Percentiles rank a stretch among this genome's conserved stretches.
These are phyloP conservation scores for Tuber magnatum DNA, from an alignment of 495 filamentous ascomycete genomes.

Conservation along the genomic window DNA sequence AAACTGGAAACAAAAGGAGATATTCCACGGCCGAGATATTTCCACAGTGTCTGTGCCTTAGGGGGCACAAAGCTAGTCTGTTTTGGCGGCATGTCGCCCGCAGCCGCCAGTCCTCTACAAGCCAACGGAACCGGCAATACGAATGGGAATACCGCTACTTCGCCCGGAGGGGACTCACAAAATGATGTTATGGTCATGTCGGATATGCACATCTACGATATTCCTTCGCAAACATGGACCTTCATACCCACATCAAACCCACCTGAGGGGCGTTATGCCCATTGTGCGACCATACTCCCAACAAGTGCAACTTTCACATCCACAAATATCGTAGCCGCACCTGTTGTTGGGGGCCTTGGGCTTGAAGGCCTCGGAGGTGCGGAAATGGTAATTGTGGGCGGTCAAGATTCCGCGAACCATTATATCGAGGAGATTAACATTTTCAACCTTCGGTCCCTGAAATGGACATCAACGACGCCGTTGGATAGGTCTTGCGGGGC, in stretches of 20 bases:
- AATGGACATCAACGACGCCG: slow-evolving; percentile 81
- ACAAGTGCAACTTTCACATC: slow-evolving; percentile 82
- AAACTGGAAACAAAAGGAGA: slow-evolving; percentile 79
- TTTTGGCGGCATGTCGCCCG: slow-evolving; percentile 94
- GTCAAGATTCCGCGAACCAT: slow-evolving; percentile 93
- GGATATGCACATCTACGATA: slow-evolving; percentile 93
- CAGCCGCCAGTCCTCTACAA: slow-evolving; percentile 44
- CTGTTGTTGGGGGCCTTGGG: slow-evolving; percentile 54
- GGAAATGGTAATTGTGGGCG: slow-evolving; percentile 95
- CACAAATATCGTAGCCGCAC: slow-evolving; percentile 26
- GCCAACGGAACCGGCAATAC: slow-evolving; percentile 31
- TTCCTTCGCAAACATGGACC: slow-evolving; percentile 76
- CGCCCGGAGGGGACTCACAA: slow-evolving; percentile 57
- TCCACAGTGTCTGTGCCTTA: slow-evolving; percentile 87
- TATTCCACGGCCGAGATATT: slow-evolving; percentile 83
- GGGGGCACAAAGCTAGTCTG: slow-evolving; percentile 95
- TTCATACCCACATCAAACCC: slow-evolving; percentile 68
- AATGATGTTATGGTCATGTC: slow-evolving; percentile 95
- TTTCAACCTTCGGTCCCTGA: slow-evolving; percentile 91
- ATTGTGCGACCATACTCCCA: slow-evolving; percentile 87
- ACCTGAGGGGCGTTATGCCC: slow-evolving; percentile 90
- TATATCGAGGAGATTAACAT: slow-evolving; percentile 98
- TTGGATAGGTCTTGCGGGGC: slow-evolving; percentile 89
- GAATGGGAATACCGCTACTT: slow-evolving; percentile 14
- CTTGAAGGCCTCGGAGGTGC: slow-evolving; percentile 87